Base-by-base conservation (phyloP, 169 alveolate species). In the Plasmodium relictum region DNA sequence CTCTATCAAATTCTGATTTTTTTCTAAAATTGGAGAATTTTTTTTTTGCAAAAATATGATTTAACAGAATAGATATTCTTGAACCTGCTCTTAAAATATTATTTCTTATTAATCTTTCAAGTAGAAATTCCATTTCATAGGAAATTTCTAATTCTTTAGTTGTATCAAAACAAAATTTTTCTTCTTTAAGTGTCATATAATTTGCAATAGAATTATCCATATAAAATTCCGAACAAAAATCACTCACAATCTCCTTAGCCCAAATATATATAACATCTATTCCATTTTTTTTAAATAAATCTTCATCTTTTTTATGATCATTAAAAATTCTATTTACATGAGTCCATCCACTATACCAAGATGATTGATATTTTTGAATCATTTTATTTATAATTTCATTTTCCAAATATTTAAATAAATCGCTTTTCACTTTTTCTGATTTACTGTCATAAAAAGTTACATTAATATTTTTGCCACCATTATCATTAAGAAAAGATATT, bases 311-410 rank as follows among this genome's bases (percentile, higher is more conserved):
- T 74, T 95, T 92, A 93, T 89, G 95, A 10, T 93, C 89, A 37
- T 90, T 83, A n/a, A 94, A 94, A 8, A 95, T 88, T 22, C 95
- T 88, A 41, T 93, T 89, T 26, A 95, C 93, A 72, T 95, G 97
- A 2, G 97, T 95, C 97, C 97, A 95, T n/a, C 97, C 94, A 3
- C 97, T 96, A 65, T 93, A 95, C 97, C 97, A 95, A 16, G 95
- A 91, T n/a, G 92, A 89, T 76, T 76, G 92, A 76, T 83, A 72
- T 14, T 52, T 83, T 1, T 66, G 39, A 0, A 72, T 59, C 85
- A 83, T 71, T 41, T 71, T 83, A 48, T 66, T 59, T 8, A 83
- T 58, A 22, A 83, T 16, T 37, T 83, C 73, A 24, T 65, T 83
- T 16, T 83, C 91, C 22, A 83, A n/a, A 42, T 58, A 70, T 48